Conservation (phyloP, 257 asterid genomes). For the Henckelia pumila region DNA sequence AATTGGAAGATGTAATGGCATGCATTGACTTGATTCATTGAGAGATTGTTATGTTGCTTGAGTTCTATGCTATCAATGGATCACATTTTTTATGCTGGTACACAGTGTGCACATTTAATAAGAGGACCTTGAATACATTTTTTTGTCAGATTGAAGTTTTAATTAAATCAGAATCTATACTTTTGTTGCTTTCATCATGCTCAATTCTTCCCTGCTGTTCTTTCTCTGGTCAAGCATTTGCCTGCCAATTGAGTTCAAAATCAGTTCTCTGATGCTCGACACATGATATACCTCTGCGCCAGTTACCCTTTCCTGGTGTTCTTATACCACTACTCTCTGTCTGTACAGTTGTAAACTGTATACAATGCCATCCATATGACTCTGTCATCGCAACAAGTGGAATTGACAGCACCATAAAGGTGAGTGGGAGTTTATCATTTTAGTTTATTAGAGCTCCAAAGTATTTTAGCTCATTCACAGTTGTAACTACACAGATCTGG, state of each 20-base stretch:
- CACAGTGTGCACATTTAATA: too few relatives aligned
- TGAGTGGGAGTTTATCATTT: conserved; percentile 28
- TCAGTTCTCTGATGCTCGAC: conserved; percentile 1
- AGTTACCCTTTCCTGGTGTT: neutral
- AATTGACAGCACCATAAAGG: conserved; percentile 95
- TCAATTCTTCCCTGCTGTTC: neutral
- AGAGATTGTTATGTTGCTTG: conserved; percentile 2
- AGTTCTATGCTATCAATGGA: neutral
- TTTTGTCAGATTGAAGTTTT: too few relatives aligned
- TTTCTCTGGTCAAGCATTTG: neutral
- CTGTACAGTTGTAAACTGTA: conserved; percentile 86
- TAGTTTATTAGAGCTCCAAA: conserved; percentile 18
- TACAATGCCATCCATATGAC: conserved; percentile 92
- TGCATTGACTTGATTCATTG: neutral
- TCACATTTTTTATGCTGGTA: neutral
- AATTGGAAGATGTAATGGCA: neutral
- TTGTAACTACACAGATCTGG: conserved; percentile 68
- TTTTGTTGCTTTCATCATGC: neutral
- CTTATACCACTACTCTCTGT: conserved; percentile 22
- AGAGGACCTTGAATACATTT: too few relatives aligned
- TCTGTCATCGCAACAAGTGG: conserved; percentile 93
- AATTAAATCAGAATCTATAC: neutral
- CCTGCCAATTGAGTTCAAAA: neutral
- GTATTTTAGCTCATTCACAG: conserved; percentile 7
- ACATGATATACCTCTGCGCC: conserved; percentile 10